phyloP scores from a whole-genome alignment of 345 rosid genomes.

The Erysimum cheiranthoides region DNA sequence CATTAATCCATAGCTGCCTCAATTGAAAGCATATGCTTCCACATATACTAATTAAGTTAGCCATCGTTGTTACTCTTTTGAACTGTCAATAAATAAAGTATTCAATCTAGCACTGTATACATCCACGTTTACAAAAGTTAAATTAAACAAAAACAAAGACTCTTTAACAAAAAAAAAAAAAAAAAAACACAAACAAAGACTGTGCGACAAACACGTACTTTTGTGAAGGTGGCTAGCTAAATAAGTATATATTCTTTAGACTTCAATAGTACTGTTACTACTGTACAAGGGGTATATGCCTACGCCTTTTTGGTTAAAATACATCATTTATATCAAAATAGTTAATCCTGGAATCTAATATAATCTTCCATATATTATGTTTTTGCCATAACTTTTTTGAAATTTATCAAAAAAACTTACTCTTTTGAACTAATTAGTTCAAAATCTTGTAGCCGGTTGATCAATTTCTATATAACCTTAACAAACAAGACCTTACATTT shows the following conservation, averaged over 20 bases:
- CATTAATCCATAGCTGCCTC: conserved; percentile 33
- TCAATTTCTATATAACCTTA: conserved; percentile 7
- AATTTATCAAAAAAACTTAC: too few relatives aligned
- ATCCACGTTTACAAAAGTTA: conserved; percentile 25
- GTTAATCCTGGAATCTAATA: neutral
- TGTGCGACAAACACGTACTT: conserved; percentile 30
- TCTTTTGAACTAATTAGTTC: neutral
- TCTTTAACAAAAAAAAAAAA: too few relatives aligned
- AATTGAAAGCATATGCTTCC: conserved; percentile 43
- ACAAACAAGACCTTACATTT: neutral
- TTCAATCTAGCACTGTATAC: neutral
- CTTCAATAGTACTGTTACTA: neutral
- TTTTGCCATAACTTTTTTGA: too few relatives aligned
- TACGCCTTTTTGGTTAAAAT: conserved; percentile 10
- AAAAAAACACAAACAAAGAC: neutral
- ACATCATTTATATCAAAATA: neutral
- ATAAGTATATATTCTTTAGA: conserved; percentile 34
- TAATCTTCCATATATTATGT: too few relatives aligned
- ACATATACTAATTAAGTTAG: conserved; percentile 40
- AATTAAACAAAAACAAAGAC: conserved; percentile 3
- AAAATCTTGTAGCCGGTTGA: neutral
- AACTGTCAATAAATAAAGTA: conserved; percentile 9
- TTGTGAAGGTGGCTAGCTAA: conserved; percentile 31
- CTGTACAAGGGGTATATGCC: conserved; percentile 15
- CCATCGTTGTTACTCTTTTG: conserved; percentile 30